Percentiles rank a stretch among this genome's conserved stretches.
These are phyloP conservation scores for Hymenoscyphus salicellus DNA, from an alignment of 2,329 filamentous ascomycete species.

Conservation along the genomic window DNA sequence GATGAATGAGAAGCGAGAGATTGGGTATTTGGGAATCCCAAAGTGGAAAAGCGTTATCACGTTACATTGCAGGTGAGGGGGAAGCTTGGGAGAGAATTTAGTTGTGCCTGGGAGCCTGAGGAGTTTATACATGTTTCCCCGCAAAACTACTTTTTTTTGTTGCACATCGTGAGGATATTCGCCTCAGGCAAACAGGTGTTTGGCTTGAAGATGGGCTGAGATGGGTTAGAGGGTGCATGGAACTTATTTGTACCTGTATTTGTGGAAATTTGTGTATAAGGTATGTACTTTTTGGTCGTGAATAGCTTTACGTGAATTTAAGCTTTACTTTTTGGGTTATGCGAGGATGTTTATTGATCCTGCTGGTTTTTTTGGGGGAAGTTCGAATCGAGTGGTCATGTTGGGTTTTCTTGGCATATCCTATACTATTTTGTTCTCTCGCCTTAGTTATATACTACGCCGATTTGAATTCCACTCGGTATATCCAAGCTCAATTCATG, in stretches of 20 bases:
- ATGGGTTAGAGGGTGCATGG: not conserved
- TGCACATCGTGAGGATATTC: slow-evolving; percentile 16
- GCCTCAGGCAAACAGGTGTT: slow-evolving; percentile 15
- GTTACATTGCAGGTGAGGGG: not conserved
- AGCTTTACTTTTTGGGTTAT: not conserved
- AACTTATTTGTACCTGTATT: not conserved
- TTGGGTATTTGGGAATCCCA: not conserved
- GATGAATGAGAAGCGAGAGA: not conserved
- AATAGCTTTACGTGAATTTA: too few species aligned
- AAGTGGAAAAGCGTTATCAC: not conserved
- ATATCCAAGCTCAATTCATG: too few species aligned
- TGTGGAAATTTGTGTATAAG: not conserved
- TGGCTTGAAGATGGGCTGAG: not conserved
- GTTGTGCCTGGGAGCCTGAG: slow-evolving; percentile 14
- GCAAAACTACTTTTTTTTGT: slow-evolving; percentile 10
- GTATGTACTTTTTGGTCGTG: not conserved
- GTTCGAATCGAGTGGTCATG: not conserved
- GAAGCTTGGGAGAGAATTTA: not conserved
- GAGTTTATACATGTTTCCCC: slow-evolving; percentile 2
- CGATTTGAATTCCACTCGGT: too few species aligned
- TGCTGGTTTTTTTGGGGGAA: not conserved
- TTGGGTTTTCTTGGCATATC: not conserved
- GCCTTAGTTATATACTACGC: too few species aligned
- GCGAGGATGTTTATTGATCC: slow-evolving; percentile 1
- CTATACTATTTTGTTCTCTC: too few species aligned